A percentile compares a stretch with the other conserved stretches of the same genome.
Evolutionary conservation across 2,329 filamentous ascomycete species (phyloP).

Genomic region (Tolypocladium inflatum): DNA sequence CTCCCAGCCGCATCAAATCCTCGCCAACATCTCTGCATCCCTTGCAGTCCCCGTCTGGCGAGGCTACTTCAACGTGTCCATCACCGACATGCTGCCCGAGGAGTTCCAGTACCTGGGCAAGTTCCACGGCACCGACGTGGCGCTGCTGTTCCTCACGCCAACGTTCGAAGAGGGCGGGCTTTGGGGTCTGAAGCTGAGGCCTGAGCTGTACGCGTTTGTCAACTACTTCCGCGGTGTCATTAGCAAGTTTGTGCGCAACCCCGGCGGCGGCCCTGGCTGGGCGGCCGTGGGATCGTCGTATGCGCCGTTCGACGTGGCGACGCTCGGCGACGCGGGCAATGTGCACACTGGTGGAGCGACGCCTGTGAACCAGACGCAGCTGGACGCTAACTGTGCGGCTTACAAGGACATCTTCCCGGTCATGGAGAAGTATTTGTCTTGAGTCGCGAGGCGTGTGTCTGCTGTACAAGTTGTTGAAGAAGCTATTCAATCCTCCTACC

Average conservation of each 20-base stretch:
- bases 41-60: slow-evolving; percentile 13
- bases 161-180: slow-evolving; percentile 5
- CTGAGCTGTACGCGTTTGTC: slow-evolving; percentile 12
- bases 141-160: slow-evolving; percentile 12
- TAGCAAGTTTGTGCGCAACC: slow-evolving; percentile 14
- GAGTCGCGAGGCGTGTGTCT: not conserved
- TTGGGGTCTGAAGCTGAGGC: slow-evolving; percentile 3
- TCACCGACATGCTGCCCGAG: slow-evolving; percentile 8
- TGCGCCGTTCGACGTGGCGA: slow-evolving; percentile 10
- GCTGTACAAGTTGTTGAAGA: not conserved
- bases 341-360: slow-evolving; percentile 4
- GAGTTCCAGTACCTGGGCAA: slow-evolving; percentile 14
- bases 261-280: slow-evolving; percentile 14
- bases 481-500: not conserved
- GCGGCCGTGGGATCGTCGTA: slow-evolving; percentile 11
- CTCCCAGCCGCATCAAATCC: slow-evolving; percentile 12
- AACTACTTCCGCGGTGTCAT: slow-evolving; percentile 13
- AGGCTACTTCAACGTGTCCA: slow-evolving; percentile 15
- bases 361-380: slow-evolving; percentile 6
- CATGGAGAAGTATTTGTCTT: slow-evolving; percentile 22
- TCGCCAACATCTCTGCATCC: slow-evolving; percentile 11
- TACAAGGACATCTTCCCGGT: slow-evolving; percentile 5
- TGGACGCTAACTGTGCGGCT: slow-evolving; percentile 12
- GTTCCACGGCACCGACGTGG: slow-evolving; percentile 15
- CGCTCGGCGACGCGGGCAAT: slow-evolving; percentile 10